A percentile compares a stretch with the other conserved stretches of the same genome.
Conservation (phyloP, 192 early-diverging fungal species). For the Coemansia sp. region DNA sequence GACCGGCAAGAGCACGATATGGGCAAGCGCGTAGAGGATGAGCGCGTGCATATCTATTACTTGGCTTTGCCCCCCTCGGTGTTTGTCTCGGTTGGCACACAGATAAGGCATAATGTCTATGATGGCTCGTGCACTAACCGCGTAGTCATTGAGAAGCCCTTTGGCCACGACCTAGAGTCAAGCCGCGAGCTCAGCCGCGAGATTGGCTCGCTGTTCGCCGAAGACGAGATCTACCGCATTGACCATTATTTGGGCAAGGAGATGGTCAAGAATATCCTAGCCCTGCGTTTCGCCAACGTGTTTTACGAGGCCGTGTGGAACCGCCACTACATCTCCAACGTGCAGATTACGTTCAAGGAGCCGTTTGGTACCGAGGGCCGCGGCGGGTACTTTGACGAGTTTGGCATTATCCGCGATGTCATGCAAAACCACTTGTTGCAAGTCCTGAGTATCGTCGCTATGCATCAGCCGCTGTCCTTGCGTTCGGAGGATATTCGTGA, state of each 20-base stretch:
- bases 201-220: slow-evolving; percentile 77
- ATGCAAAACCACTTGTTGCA: slow-evolving; percentile 95
- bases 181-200: slow-evolving; percentile 73
- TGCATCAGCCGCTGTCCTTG: slow-evolving; percentile 90
- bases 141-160: slow-evolving; percentile 97
- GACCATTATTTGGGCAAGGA: slow-evolving; percentile 99
- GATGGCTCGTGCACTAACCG: slow-evolving; percentile 70
- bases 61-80: slow-evolving; percentile 96
- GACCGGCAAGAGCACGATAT: slow-evolving; percentile 59
- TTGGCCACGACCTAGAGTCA: slow-evolving; percentile 91
- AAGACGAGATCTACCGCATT: slow-evolving; percentile 97
- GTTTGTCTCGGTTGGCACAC: slow-evolving; percentile 82
- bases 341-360: slow-evolving; percentile 99
- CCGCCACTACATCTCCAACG: slow-evolving; percentile 82
- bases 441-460: slow-evolving; percentile 91
- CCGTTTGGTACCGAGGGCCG: slow-evolving; percentile 96
- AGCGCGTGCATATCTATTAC: slow-evolving; percentile 86
- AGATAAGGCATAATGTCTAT: slow-evolving; percentile 75
- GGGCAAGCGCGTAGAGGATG: slow-evolving; percentile 39
- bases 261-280: slow-evolving; percentile 98
- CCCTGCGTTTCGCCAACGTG: slow-evolving; percentile 91
- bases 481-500: slow-evolving; percentile 93
- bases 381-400: slow-evolving; percentile 99
- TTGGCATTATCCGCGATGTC: slow-evolving; percentile 98
- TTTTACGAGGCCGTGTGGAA: slow-evolving; percentile 96